Base-by-base conservation (phyloP, 371 early-diverging fungal genomes). In the Catenaria anguillulae region DNA sequence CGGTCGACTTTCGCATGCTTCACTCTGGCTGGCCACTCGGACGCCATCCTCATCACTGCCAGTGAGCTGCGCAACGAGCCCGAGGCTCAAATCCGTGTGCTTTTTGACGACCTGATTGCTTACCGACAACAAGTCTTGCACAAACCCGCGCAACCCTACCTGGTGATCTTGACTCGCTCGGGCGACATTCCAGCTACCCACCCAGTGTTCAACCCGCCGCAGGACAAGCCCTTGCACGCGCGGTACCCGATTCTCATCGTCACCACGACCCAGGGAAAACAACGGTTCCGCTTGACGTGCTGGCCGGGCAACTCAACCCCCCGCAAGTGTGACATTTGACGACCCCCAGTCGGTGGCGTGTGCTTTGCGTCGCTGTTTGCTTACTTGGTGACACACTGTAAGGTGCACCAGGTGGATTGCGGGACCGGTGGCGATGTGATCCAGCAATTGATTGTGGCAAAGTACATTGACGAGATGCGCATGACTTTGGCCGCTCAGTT, bases 101-200 rank as follows among this genome's bases (percentile, higher is more conserved):
- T 58, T 34, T 58, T 58, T 31, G 58, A 58, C 58, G 58, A 58
- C 43, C 36, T 58, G 12, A 58, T 58, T 36, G 36, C 31, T n/a
- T 58, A 58, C 58, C 58, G 58, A 12, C 40, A 40, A 21, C 19
- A 10, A 1, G 58, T 58, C 19, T 36, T 58, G 35, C 15, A 24
- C 24, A 58, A 58, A 5, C 58, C 58, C 24, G 17, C 36, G 15
- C 58, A 58, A 24, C 58, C 58, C 36, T 36, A 24, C 26, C 58
- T 58, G 10, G 36, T 58, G 24, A 35, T 58, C 15, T 31, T 58
- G 17, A 58, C 58, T n/a, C 40, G 58, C 24, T 24, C 58, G 13
- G 58, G 58, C 40, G 36, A n/a, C 29, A 58, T 58, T 24, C 58
- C 58, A 13, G 40, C 43, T 31, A 21, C n/a, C 12, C 58, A 58